phyloP scores from a whole-genome alignment of 2,329 filamentous ascomycete genomes.

The Calonectria multiphialidica region DNA sequence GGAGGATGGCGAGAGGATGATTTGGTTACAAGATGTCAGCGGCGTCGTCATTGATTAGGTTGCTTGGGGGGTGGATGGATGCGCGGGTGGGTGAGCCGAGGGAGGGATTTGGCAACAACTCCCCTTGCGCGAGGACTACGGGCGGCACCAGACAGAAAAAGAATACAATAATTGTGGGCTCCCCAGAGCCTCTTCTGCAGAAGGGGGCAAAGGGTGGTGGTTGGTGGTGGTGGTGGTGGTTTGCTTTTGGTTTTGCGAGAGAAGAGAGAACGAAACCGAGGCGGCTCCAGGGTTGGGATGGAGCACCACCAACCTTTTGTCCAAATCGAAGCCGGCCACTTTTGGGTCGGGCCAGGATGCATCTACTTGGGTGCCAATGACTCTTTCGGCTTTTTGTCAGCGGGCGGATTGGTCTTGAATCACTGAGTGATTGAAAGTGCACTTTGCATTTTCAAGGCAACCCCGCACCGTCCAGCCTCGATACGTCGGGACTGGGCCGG shows the following conservation, averaged over 20 bases:
- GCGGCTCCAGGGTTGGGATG: not conserved
- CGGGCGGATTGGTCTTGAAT: not conserved
- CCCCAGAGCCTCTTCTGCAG: not conserved
- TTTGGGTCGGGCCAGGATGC: not conserved
- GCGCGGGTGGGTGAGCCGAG: not conserved
- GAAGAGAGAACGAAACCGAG: conserved; percentile 3
- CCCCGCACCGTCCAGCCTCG: conserved; percentile 6
- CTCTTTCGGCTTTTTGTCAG: not conserved
- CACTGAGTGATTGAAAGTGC: not conserved
- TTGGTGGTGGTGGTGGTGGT: too few species aligned
- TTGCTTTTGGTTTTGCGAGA: not conserved
- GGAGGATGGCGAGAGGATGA: not conserved
- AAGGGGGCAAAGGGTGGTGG: not conserved
- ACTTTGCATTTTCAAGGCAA: conserved; percentile 4
- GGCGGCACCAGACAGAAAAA: not conserved
- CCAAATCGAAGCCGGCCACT: not conserved
- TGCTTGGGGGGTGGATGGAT: not conserved
- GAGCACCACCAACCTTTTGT: not conserved
- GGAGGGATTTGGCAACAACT: not conserved
- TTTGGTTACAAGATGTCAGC: not conserved
- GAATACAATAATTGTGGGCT: not conserved
- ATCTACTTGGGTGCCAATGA: conserved; percentile 7
- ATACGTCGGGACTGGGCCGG: not conserved
- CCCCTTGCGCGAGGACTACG: not conserved
- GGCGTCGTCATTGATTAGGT: not conserved